Conservation (phyloP, 2,329 filamentous ascomycete genomes). For the Nectriaceae sp. region DNA sequence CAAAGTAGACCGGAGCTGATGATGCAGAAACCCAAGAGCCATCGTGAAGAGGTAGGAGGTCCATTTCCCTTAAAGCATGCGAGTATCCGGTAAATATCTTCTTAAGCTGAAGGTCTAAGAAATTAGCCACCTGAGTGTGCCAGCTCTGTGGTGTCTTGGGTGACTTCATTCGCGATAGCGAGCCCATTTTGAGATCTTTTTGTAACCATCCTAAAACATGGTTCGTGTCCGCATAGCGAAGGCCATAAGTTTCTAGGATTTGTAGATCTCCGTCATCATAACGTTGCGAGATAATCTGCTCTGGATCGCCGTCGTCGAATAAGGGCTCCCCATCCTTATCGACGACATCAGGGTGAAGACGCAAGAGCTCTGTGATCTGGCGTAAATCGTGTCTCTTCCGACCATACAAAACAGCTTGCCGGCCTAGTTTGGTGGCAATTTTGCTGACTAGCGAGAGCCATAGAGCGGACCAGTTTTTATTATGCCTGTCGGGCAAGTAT, state of each 20-base stretch:
- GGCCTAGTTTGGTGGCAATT: conserved; percentile 21
- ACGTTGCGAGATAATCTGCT: conserved; percentile 19
- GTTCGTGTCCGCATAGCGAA: too few relatives aligned
- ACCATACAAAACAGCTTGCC: conserved; percentile 13
- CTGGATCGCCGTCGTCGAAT: conserved; percentile 13
- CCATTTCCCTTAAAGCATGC: too few relatives aligned
- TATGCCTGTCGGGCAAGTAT: conserved; percentile 39
- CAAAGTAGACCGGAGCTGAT: too few relatives aligned
- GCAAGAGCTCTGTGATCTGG: conserved; percentile 5
- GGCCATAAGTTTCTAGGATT: conserved; percentile 8
- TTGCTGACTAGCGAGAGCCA: conserved; percentile 27
- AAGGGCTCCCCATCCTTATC: conserved; percentile 18
- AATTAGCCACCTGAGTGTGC: conserved; percentile 17
- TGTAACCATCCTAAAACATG: too few relatives aligned
- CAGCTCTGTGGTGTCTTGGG: conserved; percentile 8
- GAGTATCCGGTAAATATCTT: too few relatives aligned
- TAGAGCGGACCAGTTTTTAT: conserved; percentile 26
- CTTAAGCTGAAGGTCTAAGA: conserved; percentile 11
- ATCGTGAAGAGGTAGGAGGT: too few relatives aligned
- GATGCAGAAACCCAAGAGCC: too few relatives aligned
- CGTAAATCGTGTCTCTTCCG: conserved; percentile 1
- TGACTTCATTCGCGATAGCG: conserved; percentile 15
- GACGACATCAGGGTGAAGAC: too few relatives aligned
- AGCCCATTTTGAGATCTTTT: too few relatives aligned
- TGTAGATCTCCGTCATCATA: conserved; percentile 10